Evolutionary conservation across 1,284 basidiomycete species (phyloP), one percentile per base, ranked within the genome.

Genomic region (Pulveroboletus sp.): DNA sequence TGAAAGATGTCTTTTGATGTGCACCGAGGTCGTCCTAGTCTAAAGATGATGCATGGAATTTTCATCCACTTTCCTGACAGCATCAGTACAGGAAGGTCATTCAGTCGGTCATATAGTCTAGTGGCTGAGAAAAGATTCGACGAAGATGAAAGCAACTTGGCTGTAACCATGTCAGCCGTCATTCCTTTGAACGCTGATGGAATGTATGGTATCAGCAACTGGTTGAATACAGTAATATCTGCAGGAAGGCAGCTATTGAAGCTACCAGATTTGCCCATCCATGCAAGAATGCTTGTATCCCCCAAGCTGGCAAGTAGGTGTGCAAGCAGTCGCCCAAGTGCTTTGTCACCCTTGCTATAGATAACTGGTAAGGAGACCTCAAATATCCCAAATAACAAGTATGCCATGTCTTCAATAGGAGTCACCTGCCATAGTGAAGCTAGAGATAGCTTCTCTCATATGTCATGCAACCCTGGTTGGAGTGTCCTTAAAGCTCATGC

Each of bases 251-350:
- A 53, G 29, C 52, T 53, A 26, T n/a, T n/a, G n/a, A n/a, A n/a
- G n/a, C n/a, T n/a, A n/a, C n/a, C n/a, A n/a, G n/a, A n/a, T n/a
- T n/a, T 33, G 8, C 52, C 52, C 22, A 38, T 46, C 51, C 51
- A 52, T n/a, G 51, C 51, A 17, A 53, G 44, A 24, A 53, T 53
- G 29, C 17, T 39, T 5, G 52, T 48, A n/a, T 53, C 43, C 24
- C 52, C 52, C 2, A 44, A 53, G 29, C 44, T 53, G 7, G 45
- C 20, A 8, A 53, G 38, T 3, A 53, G 14, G 4, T 53, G 45
- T 4, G 52, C 52, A 18, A 53, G 31, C 12, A 53, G 31, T 17
- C 52, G 44, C 6, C 52, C 52, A 4, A 38, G 53, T 2, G 53
- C 46, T 9, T n/a, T 42, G 26, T 54, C 47, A 2, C 47, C 46